Evolutionary conservation across 2,329 filamentous ascomycete species (phyloP).

Genomic region (Colletotrichum limetticola): DNA sequence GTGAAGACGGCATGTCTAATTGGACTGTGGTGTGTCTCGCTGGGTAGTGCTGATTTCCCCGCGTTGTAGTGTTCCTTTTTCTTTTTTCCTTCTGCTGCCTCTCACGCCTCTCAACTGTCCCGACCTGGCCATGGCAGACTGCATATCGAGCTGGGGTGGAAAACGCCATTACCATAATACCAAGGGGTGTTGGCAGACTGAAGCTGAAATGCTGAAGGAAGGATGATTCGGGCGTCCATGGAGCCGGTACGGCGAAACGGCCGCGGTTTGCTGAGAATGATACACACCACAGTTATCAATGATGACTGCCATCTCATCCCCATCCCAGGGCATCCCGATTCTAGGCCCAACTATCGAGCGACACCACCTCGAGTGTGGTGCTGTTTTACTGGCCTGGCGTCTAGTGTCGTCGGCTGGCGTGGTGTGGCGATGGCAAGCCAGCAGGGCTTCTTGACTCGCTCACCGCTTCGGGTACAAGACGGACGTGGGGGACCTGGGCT

Average conservation of each 20-base stretch:
- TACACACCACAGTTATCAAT: not conserved
- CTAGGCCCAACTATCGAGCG: slow-evolving; percentile 7
- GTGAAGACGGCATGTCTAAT: slow-evolving; percentile 22
- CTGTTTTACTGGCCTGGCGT: slow-evolving; percentile 1
- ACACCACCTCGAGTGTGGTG: slow-evolving; percentile 5
- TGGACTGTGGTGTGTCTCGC: slow-evolving; percentile 18
- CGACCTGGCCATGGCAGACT: not conserved
- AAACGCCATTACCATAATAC: not conserved
- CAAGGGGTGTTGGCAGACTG: slow-evolving; percentile 2
- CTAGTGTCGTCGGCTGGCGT: slow-evolving; percentile 18
- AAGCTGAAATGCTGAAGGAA: not conserved
- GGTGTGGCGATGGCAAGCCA: slow-evolving; percentile 5
- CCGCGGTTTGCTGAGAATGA: not conserved
- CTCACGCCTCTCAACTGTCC: not conserved
- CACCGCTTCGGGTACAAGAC: slow-evolving; percentile 32
- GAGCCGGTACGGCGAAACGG: slow-evolving; percentile 16
- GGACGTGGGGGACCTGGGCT: slow-evolving; percentile 10
- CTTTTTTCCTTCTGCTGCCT: not conserved
- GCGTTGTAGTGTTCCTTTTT: slow-evolving; percentile 1
- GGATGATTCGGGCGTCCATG: not conserved
- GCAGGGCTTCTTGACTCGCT: slow-evolving; percentile 33
- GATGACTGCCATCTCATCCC: slow-evolving; percentile 16
- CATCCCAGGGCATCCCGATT: slow-evolving; percentile 12
- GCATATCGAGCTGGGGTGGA: not conserved
- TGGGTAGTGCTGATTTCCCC: slow-evolving; percentile 7